These are phyloP conservation scores for Ophiobolus disseminans DNA, from an alignment of 2,329 filamentous ascomycete species.

Conservation along the genomic window DNA sequence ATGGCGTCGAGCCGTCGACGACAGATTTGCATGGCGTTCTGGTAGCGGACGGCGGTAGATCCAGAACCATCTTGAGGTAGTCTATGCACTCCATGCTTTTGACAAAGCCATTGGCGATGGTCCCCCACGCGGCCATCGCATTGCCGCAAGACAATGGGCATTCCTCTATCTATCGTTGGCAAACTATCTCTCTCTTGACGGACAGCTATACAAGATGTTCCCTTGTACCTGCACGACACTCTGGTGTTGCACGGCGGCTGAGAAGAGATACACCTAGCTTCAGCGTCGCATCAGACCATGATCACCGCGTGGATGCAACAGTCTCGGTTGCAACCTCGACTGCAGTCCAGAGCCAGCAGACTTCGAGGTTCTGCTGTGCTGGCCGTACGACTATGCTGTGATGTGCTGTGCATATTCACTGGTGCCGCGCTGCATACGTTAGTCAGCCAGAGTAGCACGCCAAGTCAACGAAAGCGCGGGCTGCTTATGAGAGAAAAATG, in stretches of 20 bases:
- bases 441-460: neutral
- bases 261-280: conserved; percentile 10
- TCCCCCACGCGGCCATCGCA: conserved; percentile 14
- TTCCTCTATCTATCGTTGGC: too few relatives aligned
- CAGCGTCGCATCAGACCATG: conserved; percentile 7
- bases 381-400: conserved; percentile 19
- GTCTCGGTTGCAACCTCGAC: conserved; percentile 16
- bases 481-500: neutral
- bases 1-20: neutral
- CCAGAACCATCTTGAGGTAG: neutral
- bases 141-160: too few relatives aligned
- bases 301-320: conserved; percentile 7
- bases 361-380: conserved; percentile 13
- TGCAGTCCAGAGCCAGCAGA: conserved; percentile 11
- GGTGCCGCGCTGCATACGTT: conserved; percentile 3
- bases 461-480: neutral
- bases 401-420: conserved; percentile 10
- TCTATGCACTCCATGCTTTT: neutral
- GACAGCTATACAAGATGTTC: too few relatives aligned
- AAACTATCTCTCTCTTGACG: too few relatives aligned
- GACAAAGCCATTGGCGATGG: neutral
- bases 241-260: conserved; percentile 21
- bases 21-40: neutral
- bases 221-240: too few relatives aligned
- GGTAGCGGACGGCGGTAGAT: neutral